phyloP scores from a whole-genome alignment of 305 asterid species.

The Ruellia speciosa region DNA sequence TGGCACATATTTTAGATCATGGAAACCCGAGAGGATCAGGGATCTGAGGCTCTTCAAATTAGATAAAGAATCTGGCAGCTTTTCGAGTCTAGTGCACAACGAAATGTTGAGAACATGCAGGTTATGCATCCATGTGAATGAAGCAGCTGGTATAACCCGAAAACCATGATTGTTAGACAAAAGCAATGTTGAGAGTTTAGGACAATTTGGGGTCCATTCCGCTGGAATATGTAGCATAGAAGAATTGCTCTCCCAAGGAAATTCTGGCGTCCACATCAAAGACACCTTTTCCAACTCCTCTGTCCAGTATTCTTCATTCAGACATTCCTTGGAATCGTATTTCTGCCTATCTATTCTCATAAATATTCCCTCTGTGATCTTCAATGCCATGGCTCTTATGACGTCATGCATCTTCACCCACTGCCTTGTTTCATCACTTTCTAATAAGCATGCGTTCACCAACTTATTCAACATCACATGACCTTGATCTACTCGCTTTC shows the following conservation, averaged over 20 bases:
- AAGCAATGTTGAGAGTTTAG: constrained; percentile 17
- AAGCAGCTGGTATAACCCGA: constrained; percentile 4
- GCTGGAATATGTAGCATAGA: neutral
- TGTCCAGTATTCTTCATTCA: constrained; percentile 11
- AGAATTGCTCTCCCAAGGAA: neutral
- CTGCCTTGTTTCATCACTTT: neutral
- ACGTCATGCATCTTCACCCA: constrained; percentile 13
- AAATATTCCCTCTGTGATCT: neutral
- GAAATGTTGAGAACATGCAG: constrained; percentile 13
- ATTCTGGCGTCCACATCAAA: neutral
- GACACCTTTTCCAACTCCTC: constrained; percentile 12
- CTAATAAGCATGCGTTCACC: constrained; percentile 8
- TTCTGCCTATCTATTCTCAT: constrained; percentile 17
- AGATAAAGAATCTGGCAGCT: constrained; percentile 7
- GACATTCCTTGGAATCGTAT: constrained; percentile 2
- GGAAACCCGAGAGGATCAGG: neutral
- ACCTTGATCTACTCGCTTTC: neutral
- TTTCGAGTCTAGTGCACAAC: neutral
- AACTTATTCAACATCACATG: constrained; percentile 2
- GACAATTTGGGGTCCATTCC: constrained; percentile 7
- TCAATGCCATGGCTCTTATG: constrained; percentile 11
- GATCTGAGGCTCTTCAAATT: constrained; percentile 7
- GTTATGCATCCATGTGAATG: constrained; percentile 10
- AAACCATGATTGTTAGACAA: neutral
- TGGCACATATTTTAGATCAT: neutral